Evolutionary conservation across 2,329 filamentous ascomycete species (phyloP), one percentile per base, ranked within the genome.

Genomic region (Cytospora piceae): DNA sequence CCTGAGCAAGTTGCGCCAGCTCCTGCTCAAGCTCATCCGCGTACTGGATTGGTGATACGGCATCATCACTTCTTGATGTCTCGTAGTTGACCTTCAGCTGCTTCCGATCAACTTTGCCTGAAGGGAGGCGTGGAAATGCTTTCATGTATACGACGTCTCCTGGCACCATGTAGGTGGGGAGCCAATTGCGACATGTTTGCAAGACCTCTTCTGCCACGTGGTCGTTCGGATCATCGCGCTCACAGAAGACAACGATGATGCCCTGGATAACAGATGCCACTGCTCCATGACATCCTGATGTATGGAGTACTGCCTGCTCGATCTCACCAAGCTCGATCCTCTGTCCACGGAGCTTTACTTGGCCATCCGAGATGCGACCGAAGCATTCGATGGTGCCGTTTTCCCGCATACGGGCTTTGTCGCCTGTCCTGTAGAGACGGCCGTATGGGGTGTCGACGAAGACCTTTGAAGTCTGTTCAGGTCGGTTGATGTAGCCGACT

Each of bases 291-390:
- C 92, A 88, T 0, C 85, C 85, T 0, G 79, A 73, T 0, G 86
- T 83, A 63, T 85, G 85, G 54, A 90, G 81, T 2, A 89, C 82
- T 0, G 86, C 89, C 70, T 92, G 86, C 73, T 94, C 91, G 24
- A 93, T 82, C 72, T 94, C 92, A 0, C 91, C 91, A 5, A 95
- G 84, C 72, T 95, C 91, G 59, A 96, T 85, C 58, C 93, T 84
- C 76, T 96, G 93, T 1, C 93, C 93, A 61, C 93, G 85, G 9
- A 97, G 81, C 76, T 97, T 97, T 59, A 97, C 88, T 75, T 97
- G 94, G 0, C 92, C 93, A 58, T 87, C 86, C 2, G 86, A 85
- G 15, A 97, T 88, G 14, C 94, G 88, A 0, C 94, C 94, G 39
- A 94, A 82, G 72, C 92, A 96, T 74, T 96, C 91, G n/a, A 97